Conservation (phyloP, 2,329 filamentous ascomycete genomes). For the Botryotinia calthae region DNA sequence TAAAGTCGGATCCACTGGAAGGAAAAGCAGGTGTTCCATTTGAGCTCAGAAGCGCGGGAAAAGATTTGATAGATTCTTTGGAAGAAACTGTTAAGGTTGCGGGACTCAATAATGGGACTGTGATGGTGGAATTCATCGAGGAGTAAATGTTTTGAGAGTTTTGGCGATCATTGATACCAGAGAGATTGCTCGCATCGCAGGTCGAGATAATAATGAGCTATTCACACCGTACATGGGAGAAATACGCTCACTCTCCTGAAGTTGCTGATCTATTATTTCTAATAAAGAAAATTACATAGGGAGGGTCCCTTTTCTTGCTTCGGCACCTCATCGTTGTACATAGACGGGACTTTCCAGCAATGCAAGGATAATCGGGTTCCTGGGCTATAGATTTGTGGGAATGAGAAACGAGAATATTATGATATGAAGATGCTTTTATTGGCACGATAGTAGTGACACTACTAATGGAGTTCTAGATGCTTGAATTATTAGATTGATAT, state of each 20-base stretch:
- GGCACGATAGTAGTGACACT: not conserved
- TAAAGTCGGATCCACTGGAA: conserved; percentile 83
- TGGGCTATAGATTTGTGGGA: conserved; percentile 5
- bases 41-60: conserved; percentile 84
- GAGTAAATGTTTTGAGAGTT: conserved; percentile 26
- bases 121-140: conserved; percentile 90
- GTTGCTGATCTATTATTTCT: not conserved
- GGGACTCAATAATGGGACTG: conserved; percentile 85
- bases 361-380: not conserved
- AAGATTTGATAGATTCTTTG: conserved; percentile 75
- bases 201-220: conserved; percentile 10
- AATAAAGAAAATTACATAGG: not conserved
- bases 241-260: not conserved
- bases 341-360: conserved; percentile 3
- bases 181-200: conserved; percentile 3
- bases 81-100: conserved; percentile 75
- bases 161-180: conserved; percentile 11
- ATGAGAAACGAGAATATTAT: conserved; percentile 7
- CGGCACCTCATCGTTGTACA: conserved; percentile 5
- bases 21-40: conserved; percentile 77
- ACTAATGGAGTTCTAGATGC: not conserved
- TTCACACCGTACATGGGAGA: not conserved
- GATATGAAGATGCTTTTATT: not conserved
- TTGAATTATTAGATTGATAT: not conserved
- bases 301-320: not conserved